phyloP scores from a whole-genome alignment of 1,139 yeast species.

The Zygoascus meyerae region DNA sequence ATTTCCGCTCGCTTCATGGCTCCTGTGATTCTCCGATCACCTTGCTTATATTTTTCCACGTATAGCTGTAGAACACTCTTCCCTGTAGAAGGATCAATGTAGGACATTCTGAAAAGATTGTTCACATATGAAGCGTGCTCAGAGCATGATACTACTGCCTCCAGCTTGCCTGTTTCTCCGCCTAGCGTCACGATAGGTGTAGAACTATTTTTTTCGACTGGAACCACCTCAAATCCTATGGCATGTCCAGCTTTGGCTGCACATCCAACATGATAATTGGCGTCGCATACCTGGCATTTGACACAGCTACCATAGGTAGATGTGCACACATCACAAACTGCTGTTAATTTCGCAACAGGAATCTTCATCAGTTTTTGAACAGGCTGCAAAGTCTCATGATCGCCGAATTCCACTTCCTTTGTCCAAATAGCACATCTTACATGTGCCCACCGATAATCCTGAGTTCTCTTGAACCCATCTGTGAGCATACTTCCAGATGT shows the following conservation, averaged over 20 bases:
- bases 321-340: conserved; percentile 40
- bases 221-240: conserved; percentile 29
- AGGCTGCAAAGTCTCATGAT: conserved; percentile 42
- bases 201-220: not conserved
- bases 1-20: conserved; percentile 21
- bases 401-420: conserved; percentile 40
- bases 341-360: conserved; percentile 24
- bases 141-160: conserved; percentile 32
- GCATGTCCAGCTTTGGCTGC: conserved; percentile 38
- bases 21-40: conserved; percentile 22
- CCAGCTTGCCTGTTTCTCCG: conserved; percentile 35
- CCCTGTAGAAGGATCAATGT: conserved; percentile 22
- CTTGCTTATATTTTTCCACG: conserved; percentile 25
- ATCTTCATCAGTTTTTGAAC: conserved; percentile 31
- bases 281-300: conserved; percentile 41
- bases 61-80: conserved; percentile 31
- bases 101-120: conserved; percentile 23
- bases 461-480: conserved; percentile 69
- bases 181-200: conserved; percentile 29
- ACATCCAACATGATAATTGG: conserved; percentile 58
- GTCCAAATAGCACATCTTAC: conserved; percentile 63
- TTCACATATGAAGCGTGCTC: conserved; percentile 20
- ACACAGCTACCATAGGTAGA: conserved; percentile 39
- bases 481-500: conserved; percentile 38
- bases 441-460: conserved; percentile 76